Percentiles rank a stretch among this genome's conserved stretches.
Conservation (phyloP, 768 basidiomycete genomes). For the Psilocybe sp. region DNA sequence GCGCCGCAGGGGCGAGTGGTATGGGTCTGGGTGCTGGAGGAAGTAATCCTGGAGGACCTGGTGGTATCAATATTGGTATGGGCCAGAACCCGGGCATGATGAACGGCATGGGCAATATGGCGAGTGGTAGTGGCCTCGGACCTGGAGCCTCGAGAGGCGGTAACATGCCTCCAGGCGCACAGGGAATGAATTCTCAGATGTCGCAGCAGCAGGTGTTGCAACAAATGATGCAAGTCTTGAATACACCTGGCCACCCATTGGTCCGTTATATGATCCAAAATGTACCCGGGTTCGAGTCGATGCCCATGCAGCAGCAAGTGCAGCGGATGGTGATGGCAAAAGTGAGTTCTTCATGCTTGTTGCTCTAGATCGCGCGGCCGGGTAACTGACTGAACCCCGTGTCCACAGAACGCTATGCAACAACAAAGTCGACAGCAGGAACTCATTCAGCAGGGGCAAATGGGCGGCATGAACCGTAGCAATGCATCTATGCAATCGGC, state of each 20-base stretch:
- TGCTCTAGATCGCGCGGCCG: too few species aligned
- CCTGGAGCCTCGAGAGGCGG: conserved; percentile 2
- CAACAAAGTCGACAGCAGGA: conserved; percentile 18
- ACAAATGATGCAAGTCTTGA: conserved; percentile 47
- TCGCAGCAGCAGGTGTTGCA: conserved; percentile 23
- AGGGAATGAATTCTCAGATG: background rate
- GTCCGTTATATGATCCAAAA: conserved; percentile 50
- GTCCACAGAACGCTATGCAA: conserved; percentile 6
- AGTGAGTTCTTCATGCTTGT: conserved; percentile 31
- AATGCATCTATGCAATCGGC: conserved; percentile 12
- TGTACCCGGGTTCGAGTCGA: conserved; percentile 50
- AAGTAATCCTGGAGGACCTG: background rate
- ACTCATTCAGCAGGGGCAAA: conserved; percentile 20
- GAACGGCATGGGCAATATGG: background rate
- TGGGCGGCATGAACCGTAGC: conserved; percentile 15
- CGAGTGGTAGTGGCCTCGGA: conserved; percentile 6
- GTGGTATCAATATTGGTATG: background rate
- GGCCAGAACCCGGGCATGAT: background rate
- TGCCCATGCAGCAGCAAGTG: conserved; percentile 54
- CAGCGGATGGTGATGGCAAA: conserved; percentile 55
- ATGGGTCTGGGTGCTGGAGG: background rate
- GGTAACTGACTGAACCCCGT: background rate
- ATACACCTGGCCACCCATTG: conserved; percentile 54
- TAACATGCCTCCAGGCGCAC: background rate
- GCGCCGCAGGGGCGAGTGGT: background rate